Evolutionary conservation across 345 rosid species (phyloP).

Genomic region (Kandelia obovata): DNA sequence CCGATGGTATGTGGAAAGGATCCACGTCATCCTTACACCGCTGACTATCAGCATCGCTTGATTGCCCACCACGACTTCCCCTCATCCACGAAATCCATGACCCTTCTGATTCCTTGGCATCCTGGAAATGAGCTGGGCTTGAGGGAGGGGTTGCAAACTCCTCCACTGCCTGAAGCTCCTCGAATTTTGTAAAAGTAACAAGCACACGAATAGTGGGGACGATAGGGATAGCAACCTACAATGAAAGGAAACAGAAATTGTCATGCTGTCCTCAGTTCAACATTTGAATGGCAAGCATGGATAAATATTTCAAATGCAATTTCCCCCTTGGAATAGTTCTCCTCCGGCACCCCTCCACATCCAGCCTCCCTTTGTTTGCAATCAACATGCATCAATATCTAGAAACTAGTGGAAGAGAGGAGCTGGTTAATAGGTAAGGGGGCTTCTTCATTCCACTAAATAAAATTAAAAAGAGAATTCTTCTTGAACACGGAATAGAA

Average conservation of each 20-base stretch:
- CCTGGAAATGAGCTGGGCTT: slow-evolving; percentile 88
- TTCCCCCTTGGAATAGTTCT: too few species aligned
- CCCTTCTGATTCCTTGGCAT: slow-evolving; percentile 68
- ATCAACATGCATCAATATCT: background rate
- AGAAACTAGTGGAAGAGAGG: background rate
- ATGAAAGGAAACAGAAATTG: slow-evolving; percentile 1
- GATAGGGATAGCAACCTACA: slow-evolving; percentile 93
- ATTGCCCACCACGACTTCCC: slow-evolving; percentile 68
- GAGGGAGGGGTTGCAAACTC: slow-evolving; percentile 90
- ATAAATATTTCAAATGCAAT: too few species aligned
- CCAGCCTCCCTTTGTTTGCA: too few species aligned
- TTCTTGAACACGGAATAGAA: too few species aligned
- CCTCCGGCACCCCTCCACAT: too few species aligned
- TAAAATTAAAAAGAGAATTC: too few species aligned
- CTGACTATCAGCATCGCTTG: slow-evolving; percentile 66
- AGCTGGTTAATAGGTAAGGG: too few species aligned
- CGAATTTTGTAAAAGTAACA: slow-evolving; percentile 91
- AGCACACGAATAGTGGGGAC: slow-evolving; percentile 91
- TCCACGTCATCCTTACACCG: slow-evolving; percentile 71
- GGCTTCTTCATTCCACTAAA: too few species aligned
- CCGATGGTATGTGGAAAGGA: slow-evolving; percentile 75
- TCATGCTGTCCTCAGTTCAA: background rate
- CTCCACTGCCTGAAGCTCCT: slow-evolving; percentile 82
- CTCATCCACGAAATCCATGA: slow-evolving; percentile 98
- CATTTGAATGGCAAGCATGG: background rate